Conservation (phyloP, 495 filamentous ascomycete genomes). For the Terfezia claveryi region DNA sequence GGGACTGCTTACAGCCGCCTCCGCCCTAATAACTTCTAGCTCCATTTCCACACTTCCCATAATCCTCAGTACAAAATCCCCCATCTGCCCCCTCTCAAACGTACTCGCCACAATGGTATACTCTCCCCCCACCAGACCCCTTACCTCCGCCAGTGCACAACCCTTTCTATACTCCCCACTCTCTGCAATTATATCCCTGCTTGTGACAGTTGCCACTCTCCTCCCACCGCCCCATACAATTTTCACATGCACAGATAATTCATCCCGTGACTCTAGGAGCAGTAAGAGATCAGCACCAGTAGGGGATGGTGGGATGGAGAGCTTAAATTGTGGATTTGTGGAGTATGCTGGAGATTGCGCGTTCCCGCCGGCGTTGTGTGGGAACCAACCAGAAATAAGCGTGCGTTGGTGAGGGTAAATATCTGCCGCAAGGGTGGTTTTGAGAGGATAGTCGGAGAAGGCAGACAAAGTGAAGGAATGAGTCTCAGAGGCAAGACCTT, state of each 20-base stretch:
- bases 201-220: constrained; percentile 41
- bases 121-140: constrained; percentile 29
- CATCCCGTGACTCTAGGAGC: constrained; percentile 39
- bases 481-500: constrained; percentile 40
- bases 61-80: constrained; percentile 52
- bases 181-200: constrained; percentile 53
- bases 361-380: constrained; percentile 63
- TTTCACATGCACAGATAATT: constrained; percentile 60
- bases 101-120: constrained; percentile 82
- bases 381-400: constrained; percentile 45
- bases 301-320: constrained; percentile 23
- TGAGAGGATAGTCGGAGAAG: constrained; percentile 40
- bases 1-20: constrained; percentile 40
- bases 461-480: constrained; percentile 71
- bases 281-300: constrained; percentile 36
- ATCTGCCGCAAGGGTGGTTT: constrained; percentile 36
- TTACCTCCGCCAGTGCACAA: constrained; percentile 40
- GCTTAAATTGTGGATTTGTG: constrained; percentile 62
- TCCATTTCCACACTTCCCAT: constrained; percentile 33
- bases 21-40: constrained; percentile 35
- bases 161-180: constrained; percentile 70
- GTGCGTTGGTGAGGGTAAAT: constrained; percentile 33
- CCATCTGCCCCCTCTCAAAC: constrained; percentile 56
- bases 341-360: constrained; percentile 51
- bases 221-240: constrained; percentile 55